phyloP scores from a whole-genome alignment of 176 grass and related monocot species.

The Rhynchospora tenuis region DNA sequence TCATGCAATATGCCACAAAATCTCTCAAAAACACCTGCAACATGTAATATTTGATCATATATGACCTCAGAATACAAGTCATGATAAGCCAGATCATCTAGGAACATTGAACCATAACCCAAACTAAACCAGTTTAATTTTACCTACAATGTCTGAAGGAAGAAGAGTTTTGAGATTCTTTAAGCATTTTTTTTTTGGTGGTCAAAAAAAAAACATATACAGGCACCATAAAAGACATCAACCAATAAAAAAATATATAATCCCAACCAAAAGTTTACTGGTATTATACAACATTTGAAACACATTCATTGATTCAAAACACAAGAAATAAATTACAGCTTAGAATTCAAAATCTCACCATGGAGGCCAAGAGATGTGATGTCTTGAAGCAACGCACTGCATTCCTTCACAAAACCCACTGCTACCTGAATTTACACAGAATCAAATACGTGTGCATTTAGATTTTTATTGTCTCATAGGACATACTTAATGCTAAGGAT shows the following conservation, averaged over 20 bases:
- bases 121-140: background rate
- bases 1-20: conserved; percentile 96
- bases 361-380: conserved; percentile 74
- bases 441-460: background rate
- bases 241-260: background rate
- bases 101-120: background rate
- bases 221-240: background rate
- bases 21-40: conserved; percentile 92
- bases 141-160: background rate
- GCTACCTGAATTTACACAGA: conserved; percentile 45
- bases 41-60: background rate
- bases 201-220: background rate
- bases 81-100: conserved; percentile 3
- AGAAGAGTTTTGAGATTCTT: background rate
- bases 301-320: background rate
- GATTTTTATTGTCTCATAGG: background rate
- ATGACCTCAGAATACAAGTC: background rate
- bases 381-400: conserved; percentile 80
- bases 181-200: background rate
- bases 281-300: background rate
- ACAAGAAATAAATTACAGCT: background rate
- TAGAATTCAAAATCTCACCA: conserved; percentile 41
- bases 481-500: background rate
- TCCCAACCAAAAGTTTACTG: background rate
- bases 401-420: conserved; percentile 91